Base-by-base conservation (phyloP, 805 yeast species). In the Metschnikowia lochheadii region DNA sequence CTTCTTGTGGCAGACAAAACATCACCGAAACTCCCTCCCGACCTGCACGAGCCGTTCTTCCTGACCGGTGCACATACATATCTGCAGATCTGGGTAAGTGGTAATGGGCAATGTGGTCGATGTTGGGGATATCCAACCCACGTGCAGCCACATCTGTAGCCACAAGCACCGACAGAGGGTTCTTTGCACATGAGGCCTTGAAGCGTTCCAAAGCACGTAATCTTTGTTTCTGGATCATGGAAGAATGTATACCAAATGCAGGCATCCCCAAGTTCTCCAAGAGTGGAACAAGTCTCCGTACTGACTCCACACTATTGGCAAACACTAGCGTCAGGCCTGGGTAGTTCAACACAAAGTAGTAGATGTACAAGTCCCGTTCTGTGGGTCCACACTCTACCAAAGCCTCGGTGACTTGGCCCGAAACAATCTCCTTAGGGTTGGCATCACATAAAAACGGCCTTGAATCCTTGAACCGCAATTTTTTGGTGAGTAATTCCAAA, bases 111-210 rank as follows among this genome's bases (percentile, higher is more conserved):
- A 94, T 98, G 67, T 94, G 98, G 59, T 90, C 85, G 46, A 94
- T 91, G 43, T 79, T 80, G 2, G 96, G 86, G 49, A 94, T 89
- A 75, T 94, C 99, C 52, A 94, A 77, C 52, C 99, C 99, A 75
- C 99, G 82, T 3, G 99, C 99, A 2, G 99, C 99, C 42, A 94
- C 98, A 69, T 94, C 99, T 3, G 98, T 89, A 0, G 97, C 96
- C 48, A 94, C 80, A 49, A 94, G 73, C 2, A 91, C 91, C 0
- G 87, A 75, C 3, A 82, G 72, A 45, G 79, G 78, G 44, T 75
- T 69, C 6, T 70, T 67, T 26, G 59, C 58, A 41, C 80, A 75
- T 17, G 82, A 76, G 43, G 73, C 77, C 56, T 78, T 81, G 74
- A 90, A 92, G 54, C 85, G 79, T 69, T 94, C 99, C 60, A 94